A percentile compares a stretch with the other conserved stretches of the same genome.
Conservation (phyloP, 2,329 filamentous ascomycete species). For the Fusarium sp. region DNA sequence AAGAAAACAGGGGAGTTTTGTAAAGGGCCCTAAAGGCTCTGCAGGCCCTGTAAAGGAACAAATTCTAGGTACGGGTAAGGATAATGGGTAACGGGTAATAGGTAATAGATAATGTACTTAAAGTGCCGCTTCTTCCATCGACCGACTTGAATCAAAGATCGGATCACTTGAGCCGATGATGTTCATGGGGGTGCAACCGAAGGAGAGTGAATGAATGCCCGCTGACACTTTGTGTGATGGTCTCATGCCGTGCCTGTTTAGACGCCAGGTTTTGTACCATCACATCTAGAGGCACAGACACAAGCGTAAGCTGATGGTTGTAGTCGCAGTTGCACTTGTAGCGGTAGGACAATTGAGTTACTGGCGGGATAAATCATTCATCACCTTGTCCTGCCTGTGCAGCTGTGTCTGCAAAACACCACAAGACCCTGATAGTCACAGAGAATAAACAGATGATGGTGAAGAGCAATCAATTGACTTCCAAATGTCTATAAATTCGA, state of each 20-base stretch:
- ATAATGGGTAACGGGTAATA: too few relatives aligned
- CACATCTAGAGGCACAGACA: constrained; percentile 12
- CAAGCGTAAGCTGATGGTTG: constrained; percentile 27
- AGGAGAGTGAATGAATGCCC: background rate
- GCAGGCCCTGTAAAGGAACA: too few relatives aligned
- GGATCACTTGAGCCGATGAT: constrained; percentile 33
- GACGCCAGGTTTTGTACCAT: constrained; percentile 23
- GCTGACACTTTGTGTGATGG: constrained; percentile 25
- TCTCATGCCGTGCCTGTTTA: constrained; percentile 9
- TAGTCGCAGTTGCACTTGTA: background rate
- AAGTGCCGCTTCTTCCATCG: constrained; percentile 10
- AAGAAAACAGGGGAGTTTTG: too few relatives aligned
- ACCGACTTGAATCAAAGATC: constrained; percentile 36
- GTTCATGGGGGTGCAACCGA: constrained; percentile 16
- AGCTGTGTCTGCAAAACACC: background rate
- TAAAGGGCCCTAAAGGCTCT: too few relatives aligned
- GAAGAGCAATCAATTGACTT: background rate
- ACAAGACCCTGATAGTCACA: background rate
- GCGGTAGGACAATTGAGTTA: too few relatives aligned
- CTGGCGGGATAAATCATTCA: too few relatives aligned
- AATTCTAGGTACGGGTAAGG: too few relatives aligned
- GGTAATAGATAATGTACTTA: background rate
- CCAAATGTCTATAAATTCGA: background rate
- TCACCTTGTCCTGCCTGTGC: background rate
- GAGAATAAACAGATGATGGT: background rate